Base-by-base conservation (phyloP, 2,329 filamentous ascomycete genomes). In the Fusarium veterinarium region DNA sequence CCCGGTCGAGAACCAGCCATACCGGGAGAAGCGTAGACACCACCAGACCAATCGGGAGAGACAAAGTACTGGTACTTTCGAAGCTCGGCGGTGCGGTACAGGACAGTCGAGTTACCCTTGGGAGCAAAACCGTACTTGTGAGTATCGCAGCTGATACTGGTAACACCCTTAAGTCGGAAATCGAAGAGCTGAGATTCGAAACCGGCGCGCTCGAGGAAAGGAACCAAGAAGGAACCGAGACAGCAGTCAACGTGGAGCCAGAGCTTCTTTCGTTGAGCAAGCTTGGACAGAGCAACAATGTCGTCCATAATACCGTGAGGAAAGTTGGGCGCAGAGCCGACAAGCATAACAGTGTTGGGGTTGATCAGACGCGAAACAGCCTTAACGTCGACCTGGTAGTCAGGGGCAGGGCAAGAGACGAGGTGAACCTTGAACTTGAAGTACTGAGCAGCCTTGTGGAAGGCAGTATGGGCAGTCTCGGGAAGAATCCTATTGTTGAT, bases 71-170 rank as follows among this genome's bases (percentile, higher is more conserved):
- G 96, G 83, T 97, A 95, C 64, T 91, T 90, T 75, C 96, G 91
- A 74, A 97, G 89, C 51, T 89, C 85, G 38, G 91, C 88, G 49
- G 91, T 93, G 76, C 96, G 94, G 87, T 99, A 99, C 45, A 99
- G 88, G 19, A 97, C 88, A 3, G 95, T 96, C 58, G 93, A 96
- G 87, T 97, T 99, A 75, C 96, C 96, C 85, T 99, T 99, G 59
- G 96, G 96, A 2, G 96, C 96, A 80, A 99, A 99, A 41, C 96
- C 96, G 81, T 99, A 99, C 83, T 99, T 99, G 88, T 99, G 96
- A 6, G 96, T 99, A 81, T 99, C 96, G 81, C 95, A 97, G 75
- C 91, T 95, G 82, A 99, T 98, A 81, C 92, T 95, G 7, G 95
- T 98, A 41, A 99, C 96, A 76, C 96, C 96, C 75, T 93, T 94